Evolutionary conservation across 768 basidiomycete genomes (phyloP), one percentile per base, ranked within the genome.

Genomic region (Mycena crocata): DNA sequence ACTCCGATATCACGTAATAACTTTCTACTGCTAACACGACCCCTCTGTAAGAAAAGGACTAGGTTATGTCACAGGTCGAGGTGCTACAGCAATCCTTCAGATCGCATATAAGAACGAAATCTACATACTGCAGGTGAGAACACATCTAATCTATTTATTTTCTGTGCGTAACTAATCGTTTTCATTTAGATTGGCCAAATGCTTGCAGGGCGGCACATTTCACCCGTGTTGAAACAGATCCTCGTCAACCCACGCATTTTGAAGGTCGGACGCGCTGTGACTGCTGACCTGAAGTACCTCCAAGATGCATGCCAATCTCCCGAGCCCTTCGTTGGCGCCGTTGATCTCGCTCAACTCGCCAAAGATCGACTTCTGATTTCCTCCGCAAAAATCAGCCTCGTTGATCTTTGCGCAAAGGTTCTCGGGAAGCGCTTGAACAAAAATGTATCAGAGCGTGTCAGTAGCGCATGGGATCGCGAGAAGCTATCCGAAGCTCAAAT

Each of bases 371-470:
- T 66, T 9, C n/a, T 74, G 14, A 52, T 72, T 2, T 39, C 57
- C 1, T 64, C 63, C 61, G 73, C 74, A 10, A 64, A 63, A 46
- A 58, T 67, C 31, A 56, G 78, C 23, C 74, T 81, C n/a, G 68
- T 74, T 3, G 79, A 81, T 54, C 68, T 81, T 2, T 73, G 65
- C 42, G 79, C 75, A 32, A 28, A 31, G 2, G 68, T 80, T 32
- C 72, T 82, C n/a, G n/a, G 64, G 0, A 62, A 61, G 48, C 31
- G 64, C 64, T 60, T 80, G 28, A 34, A 24, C 42, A 72, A 75
- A 57, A 64, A 79, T 71, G 26, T 67, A 17, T 24, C 62, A 12
- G 44, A 70, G 44, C 62, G 57, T 1, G 37, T 71, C 50, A 75
- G 77, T 10, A 44, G 12, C 13, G 30, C 60, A 24, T 62, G 60